phyloP scores from a whole-genome alignment of 78 protist genomes.

The Isochrysis galbana region DNA sequence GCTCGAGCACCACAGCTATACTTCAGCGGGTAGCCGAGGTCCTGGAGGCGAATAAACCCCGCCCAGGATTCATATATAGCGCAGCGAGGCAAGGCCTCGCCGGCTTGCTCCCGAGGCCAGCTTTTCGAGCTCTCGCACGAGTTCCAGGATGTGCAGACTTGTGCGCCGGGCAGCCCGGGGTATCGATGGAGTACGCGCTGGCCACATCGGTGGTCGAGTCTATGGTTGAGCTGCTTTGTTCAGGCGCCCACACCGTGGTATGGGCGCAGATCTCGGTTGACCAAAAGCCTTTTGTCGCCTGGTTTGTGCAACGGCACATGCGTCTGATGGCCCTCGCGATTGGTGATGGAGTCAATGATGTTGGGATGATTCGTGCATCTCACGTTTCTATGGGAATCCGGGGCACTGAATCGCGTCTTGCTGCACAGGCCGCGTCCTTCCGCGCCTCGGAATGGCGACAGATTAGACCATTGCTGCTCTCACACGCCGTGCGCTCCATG shows the following conservation, averaged over 20 bases:
- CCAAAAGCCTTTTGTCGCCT: slow-evolving; percentile 82
- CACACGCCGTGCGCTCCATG: not conserved
- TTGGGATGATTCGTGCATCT: slow-evolving; percentile 80
- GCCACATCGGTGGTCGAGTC: not conserved
- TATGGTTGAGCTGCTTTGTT: not conserved
- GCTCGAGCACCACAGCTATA: not conserved
- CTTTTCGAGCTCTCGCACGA: not conserved
- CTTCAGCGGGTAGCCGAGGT: not conserved
- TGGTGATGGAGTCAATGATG: slow-evolving; percentile 91
- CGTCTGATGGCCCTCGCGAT: slow-evolving; percentile 56
- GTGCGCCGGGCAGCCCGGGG: not conserved
- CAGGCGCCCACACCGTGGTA: not conserved
- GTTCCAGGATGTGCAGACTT: no score
- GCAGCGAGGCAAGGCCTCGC: not conserved
- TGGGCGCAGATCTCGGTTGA: not conserved
- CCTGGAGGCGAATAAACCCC: not conserved
- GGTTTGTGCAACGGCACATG: slow-evolving; percentile 14
- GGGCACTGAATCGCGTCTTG: slow-evolving; percentile 62
- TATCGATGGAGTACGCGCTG: not conserved
- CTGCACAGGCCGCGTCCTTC: not conserved
- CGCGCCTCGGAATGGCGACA: not conserved
- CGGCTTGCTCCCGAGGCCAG: not conserved
- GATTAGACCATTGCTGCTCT: not conserved
- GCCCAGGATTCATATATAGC: no score
- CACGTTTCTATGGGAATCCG: slow-evolving; percentile 90